These are phyloP conservation scores for Eleusine indica DNA, from an alignment of 176 grass and related monocot genomes.

Conservation along the genomic window DNA sequence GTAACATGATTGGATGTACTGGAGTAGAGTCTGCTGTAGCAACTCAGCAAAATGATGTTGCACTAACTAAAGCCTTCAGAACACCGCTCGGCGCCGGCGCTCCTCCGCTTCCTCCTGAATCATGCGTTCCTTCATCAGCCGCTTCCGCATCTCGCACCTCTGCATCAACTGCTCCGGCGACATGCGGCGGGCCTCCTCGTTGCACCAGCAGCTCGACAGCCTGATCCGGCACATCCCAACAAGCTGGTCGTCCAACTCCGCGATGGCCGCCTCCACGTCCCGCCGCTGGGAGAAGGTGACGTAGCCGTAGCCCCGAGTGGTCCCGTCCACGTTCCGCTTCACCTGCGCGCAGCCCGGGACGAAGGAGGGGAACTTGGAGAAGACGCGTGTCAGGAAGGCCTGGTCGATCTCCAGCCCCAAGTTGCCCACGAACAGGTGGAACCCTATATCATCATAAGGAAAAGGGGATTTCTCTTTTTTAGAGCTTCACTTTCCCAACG, in stretches of 20 bases:
- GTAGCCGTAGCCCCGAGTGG: background rate
- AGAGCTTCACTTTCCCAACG: no score
- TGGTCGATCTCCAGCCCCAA: background rate
- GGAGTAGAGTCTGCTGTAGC: no score
- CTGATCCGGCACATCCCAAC: background rate
- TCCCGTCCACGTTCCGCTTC: background rate
- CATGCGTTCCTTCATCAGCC: background rate
- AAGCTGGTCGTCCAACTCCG: background rate
- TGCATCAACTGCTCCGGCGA: background rate
- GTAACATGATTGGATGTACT: no score
- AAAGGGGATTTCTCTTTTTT: no score
- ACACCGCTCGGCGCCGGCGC: background rate
- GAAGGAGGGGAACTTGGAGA: background rate
- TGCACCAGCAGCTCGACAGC: background rate
- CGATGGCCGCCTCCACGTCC: background rate
- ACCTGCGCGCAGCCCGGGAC: background rate
- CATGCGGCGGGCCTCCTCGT: background rate
- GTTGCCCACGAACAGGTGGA: constrained; percentile 24
- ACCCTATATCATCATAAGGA: background rate
- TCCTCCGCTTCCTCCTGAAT: background rate
- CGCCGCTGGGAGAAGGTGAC: constrained; percentile 5
- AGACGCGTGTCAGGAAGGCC: constrained; percentile 5
- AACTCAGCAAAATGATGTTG: no score
- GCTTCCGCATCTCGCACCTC: background rate
- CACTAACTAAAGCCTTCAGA: no score